These are phyloP conservation scores for Thraustotheca clavata DNA, from an alignment of 352 stramenopile genomes.

Conservation along the genomic window DNA sequence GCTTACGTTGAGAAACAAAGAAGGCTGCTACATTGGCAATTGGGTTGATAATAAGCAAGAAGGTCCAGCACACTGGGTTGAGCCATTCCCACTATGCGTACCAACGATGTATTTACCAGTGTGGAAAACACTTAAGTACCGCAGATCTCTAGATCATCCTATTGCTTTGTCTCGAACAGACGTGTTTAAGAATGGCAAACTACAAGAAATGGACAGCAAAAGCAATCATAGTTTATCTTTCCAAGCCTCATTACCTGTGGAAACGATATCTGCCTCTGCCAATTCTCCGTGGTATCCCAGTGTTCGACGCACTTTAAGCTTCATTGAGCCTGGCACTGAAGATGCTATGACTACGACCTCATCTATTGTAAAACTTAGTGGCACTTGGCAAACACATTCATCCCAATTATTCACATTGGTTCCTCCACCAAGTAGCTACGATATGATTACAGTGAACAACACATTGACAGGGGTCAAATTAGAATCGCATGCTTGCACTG, in stretches of 20 bases:
- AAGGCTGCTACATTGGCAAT: slow-evolving; percentile 15
- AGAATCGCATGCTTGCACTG: slow-evolving; percentile 2
- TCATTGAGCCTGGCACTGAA: background rate
- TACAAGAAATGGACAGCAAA: background rate
- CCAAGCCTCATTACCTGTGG: background rate
- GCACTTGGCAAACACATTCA: slow-evolving; percentile 1
- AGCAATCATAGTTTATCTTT: background rate
- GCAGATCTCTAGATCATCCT: background rate
- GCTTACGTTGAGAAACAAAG: background rate
- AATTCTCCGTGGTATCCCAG: background rate
- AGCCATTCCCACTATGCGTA: slow-evolving; percentile 5
- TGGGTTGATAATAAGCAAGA: slow-evolving; percentile 10
- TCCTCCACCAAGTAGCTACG: background rate
- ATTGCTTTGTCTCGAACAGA: background rate
- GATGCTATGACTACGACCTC: background rate
- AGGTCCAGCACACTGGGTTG: background rate
- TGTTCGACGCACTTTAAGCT: background rate
- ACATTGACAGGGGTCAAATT: background rate
- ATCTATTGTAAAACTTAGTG: background rate
- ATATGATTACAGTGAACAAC: background rate
- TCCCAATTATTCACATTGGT: slow-evolving; percentile 4
- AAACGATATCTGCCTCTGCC: background rate
- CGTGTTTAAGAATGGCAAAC: background rate
- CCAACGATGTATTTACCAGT: slow-evolving; percentile 4
- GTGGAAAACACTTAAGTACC: slow-evolving; percentile 6